These are phyloP conservation scores for Lactifluus subvellereus DNA, from an alignment of 768 basidiomycete genomes.

Conservation along the genomic window DNA sequence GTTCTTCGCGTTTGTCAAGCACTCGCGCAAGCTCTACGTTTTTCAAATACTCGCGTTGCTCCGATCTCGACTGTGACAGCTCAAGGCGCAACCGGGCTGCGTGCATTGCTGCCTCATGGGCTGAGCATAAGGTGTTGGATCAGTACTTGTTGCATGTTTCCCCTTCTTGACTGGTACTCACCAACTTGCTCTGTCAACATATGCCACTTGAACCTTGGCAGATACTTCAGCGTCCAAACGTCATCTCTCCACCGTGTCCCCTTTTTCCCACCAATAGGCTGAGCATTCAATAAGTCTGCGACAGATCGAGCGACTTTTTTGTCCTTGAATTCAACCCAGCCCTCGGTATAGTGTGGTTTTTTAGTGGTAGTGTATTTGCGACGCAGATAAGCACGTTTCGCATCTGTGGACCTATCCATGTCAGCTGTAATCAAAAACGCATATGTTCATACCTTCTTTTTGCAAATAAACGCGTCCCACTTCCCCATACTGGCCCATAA, in stretches of 20 bases:
- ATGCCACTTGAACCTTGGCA: conserved; percentile 97
- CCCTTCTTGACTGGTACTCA: conserved; percentile 38
- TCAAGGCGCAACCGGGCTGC: conserved; percentile 87
- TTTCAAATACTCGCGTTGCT: conserved; percentile 88
- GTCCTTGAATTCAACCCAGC: conserved; percentile 98
- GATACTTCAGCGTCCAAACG: conserved; percentile 99
- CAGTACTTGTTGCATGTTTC: background rate
- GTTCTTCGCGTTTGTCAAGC: conserved; percentile 68
- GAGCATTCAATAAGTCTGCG: conserved; percentile 93
- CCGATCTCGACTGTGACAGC: conserved; percentile 76
- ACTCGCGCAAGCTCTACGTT: conserved; percentile 92
- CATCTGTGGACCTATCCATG: conserved; percentile 41
- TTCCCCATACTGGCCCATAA: conserved; percentile 86
- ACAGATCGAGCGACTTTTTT: conserved; percentile 86
- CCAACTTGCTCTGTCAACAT: conserved; percentile 99
- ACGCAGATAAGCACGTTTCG: conserved; percentile 81
- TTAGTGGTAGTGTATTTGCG: conserved; percentile 78
- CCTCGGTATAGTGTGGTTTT: conserved; percentile 87
- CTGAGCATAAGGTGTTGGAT: conserved; percentile 37
- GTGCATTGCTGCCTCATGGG: conserved; percentile 88
- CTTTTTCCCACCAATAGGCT: conserved; percentile 92
- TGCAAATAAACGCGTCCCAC: conserved; percentile 90
- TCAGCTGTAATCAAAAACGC: background rate
- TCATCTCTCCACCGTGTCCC: conserved; percentile 90
- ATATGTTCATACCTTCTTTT: conserved; percentile 63